phyloP scores from a whole-genome alignment of 208 protist species.

The Tritrichomonas musculus region DNA sequence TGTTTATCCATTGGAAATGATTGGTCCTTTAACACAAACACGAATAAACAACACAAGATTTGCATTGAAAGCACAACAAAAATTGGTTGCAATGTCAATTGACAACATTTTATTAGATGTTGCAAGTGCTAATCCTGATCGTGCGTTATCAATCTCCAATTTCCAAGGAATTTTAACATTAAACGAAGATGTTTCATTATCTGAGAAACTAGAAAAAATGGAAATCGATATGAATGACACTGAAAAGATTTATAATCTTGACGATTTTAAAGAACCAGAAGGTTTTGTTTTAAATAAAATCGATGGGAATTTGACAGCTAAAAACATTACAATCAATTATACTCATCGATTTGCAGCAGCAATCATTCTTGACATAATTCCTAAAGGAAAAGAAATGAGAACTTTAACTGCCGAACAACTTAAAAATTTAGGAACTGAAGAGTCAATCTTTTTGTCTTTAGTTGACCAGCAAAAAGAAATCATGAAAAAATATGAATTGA shows the following conservation, averaged over 20 bases:
- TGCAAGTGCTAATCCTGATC: neutral
- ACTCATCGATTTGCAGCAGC: neutral
- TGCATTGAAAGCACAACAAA: neutral
- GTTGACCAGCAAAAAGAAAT: too few species aligned
- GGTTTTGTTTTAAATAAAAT: neutral
- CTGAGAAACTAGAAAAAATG: neutral
- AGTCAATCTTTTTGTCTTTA: too few species aligned
- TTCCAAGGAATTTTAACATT: neutral
- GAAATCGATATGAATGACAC: too few species aligned
- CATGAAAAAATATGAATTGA: too few species aligned
- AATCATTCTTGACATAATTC: neutral
- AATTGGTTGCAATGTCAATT: neutral
- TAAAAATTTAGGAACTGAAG: neutral
- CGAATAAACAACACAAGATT: neutral
- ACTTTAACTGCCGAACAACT: neutral
- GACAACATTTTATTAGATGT: neutral
- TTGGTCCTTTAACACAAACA: too few species aligned
- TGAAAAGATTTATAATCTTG: neutral
- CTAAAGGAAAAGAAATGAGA: neutral
- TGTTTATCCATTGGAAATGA: too few species aligned
- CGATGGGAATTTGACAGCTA: neutral
- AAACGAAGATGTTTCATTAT: neutral
- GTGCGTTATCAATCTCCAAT: neutral
- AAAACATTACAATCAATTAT: neutral
- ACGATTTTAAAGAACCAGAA: neutral